Percentiles rank a stretch among this genome's conserved stretches.
Evolutionary conservation across 192 early-diverging fungal genomes (phyloP).

Genomic region (Entomortierella beljakovae): DNA sequence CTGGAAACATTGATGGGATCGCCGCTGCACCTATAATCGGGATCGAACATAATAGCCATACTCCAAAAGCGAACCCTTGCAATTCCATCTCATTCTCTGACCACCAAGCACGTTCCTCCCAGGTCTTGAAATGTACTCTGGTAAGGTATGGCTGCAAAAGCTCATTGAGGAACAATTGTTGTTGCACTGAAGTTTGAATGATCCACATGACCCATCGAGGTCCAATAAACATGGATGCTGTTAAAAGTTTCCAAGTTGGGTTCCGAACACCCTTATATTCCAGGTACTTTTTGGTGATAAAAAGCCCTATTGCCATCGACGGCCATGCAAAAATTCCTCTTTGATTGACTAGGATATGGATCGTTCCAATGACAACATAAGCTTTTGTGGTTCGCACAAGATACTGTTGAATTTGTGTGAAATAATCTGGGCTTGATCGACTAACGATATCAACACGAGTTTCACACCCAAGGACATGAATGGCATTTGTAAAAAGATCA

Average conservation of each 20-base stretch:
- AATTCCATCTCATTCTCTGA: conserved; percentile 23
- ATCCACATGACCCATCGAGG: conserved; percentile 39
- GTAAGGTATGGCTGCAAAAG: conserved; percentile 39
- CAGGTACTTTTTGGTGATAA: conserved; percentile 20
- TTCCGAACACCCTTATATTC: conserved; percentile 9
- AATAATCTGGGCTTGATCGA: conserved; percentile 18
- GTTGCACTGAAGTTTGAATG: conserved; percentile 20
- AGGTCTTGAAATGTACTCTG: conserved; percentile 30
- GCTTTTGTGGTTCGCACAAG: conserved; percentile 17
- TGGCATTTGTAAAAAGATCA: conserved; percentile 30
- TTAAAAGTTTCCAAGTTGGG: background rate
- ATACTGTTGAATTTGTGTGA: conserved; percentile 24
- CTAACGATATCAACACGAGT: conserved; percentile 30
- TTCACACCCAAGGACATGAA: conserved; percentile 10
- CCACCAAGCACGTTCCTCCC: conserved; percentile 47
- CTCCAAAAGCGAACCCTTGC: conserved; percentile 30
- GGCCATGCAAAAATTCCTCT: conserved; percentile 7
- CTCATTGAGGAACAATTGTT: conserved; percentile 43
- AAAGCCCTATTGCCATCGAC: background rate
- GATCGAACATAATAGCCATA: conserved; percentile 25
- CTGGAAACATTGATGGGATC: conserved; percentile 26
- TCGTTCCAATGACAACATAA: conserved; percentile 17
- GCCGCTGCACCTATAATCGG: conserved; percentile 27
- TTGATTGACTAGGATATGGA: conserved; percentile 27
- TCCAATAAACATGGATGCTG: conserved; percentile 11